Evolutionary conservation across 2,329 filamentous ascomycete genomes (phyloP).

Genomic region (Sclerotiophoma versabilis): DNA sequence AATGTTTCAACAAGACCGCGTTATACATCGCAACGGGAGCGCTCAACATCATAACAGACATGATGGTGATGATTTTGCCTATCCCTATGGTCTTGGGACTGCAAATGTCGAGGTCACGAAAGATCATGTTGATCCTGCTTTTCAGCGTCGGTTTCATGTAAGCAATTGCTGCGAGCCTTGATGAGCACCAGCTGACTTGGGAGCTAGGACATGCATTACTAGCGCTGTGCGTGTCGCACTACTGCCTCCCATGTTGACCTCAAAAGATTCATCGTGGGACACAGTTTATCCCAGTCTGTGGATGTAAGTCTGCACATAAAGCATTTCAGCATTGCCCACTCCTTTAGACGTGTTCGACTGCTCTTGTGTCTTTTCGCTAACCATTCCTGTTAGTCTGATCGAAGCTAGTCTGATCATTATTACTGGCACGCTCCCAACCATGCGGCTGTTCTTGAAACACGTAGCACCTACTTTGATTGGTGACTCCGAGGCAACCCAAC

Average conservation of each 20-base stretch:
- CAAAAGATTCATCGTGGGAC: constrained; percentile 19
- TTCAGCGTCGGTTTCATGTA: constrained; percentile 22
- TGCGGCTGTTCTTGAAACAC: constrained; percentile 51
- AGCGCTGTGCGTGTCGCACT: constrained; percentile 21
- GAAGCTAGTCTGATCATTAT: constrained; percentile 53
- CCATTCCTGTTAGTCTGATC: constrained; percentile 37
- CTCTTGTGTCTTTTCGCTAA: background rate
- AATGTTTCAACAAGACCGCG: constrained; percentile 25
- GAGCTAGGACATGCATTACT: constrained; percentile 20
- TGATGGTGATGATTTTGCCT: constrained; percentile 21
- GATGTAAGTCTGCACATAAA: constrained; percentile 15
- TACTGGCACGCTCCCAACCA: constrained; percentile 51
- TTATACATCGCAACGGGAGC: constrained; percentile 28
- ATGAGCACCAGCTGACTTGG: background rate
- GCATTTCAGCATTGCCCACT: background rate
- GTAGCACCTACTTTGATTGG: constrained; percentile 36
- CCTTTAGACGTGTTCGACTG: background rate
- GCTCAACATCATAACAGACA: constrained; percentile 28
- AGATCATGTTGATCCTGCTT: constrained; percentile 21
- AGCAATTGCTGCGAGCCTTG: background rate
- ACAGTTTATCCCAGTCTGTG: constrained; percentile 21
- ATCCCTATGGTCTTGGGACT: constrained; percentile 23
- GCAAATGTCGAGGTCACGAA: constrained; percentile 22
- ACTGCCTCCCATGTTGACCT: constrained; percentile 20
- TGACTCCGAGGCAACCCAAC: background rate